phyloP scores from a whole-genome alignment of 768 basidiomycete species.

The Macrolepiota fuliginosa region DNA sequence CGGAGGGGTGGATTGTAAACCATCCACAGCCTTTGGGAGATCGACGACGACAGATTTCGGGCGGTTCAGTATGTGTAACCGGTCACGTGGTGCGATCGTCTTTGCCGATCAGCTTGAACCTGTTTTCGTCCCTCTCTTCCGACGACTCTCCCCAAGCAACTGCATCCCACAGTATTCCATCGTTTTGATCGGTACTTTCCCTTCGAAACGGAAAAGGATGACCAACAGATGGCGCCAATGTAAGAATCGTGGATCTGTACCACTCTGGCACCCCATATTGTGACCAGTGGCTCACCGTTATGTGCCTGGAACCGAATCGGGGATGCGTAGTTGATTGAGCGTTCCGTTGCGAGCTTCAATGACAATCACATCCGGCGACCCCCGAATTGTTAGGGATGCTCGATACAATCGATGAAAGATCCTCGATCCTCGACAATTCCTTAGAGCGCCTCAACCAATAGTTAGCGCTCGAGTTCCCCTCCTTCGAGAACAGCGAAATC shows the following conservation, averaged over 20 bases:
- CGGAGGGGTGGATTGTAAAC: slow-evolving; percentile 4
- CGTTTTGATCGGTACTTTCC: not conserved
- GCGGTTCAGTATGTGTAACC: not conserved
- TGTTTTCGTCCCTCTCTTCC: not conserved
- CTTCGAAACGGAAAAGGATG: not conserved
- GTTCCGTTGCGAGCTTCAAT: not conserved
- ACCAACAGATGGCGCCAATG: not conserved
- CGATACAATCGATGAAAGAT: not conserved
- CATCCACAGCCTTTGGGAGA: slow-evolving; percentile 3
- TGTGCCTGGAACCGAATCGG: slow-evolving; percentile 3
- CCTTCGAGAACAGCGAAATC: not conserved
- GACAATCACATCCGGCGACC: not conserved
- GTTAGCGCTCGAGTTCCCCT: not conserved
- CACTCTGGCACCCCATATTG: not conserved
- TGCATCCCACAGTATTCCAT: slow-evolving; percentile 3
- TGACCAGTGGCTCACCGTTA: not conserved
- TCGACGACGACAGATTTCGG: not conserved
- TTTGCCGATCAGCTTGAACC: not conserved
- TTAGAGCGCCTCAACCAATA: not conserved
- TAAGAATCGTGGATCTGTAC: not conserved
- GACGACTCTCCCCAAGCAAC: not conserved
- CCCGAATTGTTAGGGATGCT: not conserved
- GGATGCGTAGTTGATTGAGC: not conserved
- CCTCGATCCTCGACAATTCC: not conserved
- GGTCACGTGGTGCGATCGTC: slow-evolving; percentile 1